A percentile compares a stretch with the other conserved stretches of the same genome.
phyloP scores from a whole-genome alignment of 2,329 filamentous ascomycete species.

The Bipolaris bicolor region DNA sequence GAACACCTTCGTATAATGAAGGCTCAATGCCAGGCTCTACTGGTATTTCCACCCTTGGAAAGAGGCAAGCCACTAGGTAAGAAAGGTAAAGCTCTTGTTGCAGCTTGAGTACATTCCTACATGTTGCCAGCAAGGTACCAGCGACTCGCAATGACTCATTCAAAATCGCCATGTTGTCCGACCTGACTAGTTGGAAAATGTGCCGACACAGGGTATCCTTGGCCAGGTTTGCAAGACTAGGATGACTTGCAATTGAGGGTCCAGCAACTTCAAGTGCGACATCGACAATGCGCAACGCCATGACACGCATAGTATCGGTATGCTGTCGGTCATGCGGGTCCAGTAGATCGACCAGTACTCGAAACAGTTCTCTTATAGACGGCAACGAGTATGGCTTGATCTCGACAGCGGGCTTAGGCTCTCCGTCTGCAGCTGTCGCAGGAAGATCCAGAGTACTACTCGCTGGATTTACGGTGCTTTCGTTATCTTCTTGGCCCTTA shows the following conservation, averaged over 20 bases:
- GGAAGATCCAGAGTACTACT: constrained; percentile 54
- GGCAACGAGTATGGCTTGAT: constrained; percentile 91
- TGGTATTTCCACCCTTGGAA: constrained; percentile 93
- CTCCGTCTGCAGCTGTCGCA: constrained; percentile 48
- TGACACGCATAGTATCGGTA: constrained; percentile 93
- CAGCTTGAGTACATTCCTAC: constrained; percentile 86
- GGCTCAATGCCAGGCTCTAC: constrained; percentile 89
- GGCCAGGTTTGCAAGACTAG: constrained; percentile 82
- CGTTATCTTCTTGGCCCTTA: constrained; percentile 43
- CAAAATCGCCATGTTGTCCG: constrained; percentile 93
- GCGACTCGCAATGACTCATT: constrained; percentile 92
- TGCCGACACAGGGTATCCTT: constrained; percentile 93
- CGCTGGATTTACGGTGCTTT: constrained; percentile 48
- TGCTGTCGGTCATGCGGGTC: constrained; percentile 93
- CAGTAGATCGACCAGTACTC: constrained; percentile 89
- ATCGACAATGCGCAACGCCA: constrained; percentile 96
- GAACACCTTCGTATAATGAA: constrained; percentile 88
- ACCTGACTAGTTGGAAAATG: constrained; percentile 93
- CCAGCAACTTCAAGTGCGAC: constrained; percentile 96
- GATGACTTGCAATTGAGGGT: constrained; percentile 91
- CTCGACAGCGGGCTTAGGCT: constrained; percentile 57
- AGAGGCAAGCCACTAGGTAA: constrained; percentile 91
- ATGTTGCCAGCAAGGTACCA: constrained; percentile 88
- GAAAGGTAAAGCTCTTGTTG: constrained; percentile 96
- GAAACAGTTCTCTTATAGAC: constrained; percentile 91